A percentile compares a stretch with the other conserved stretches of the same genome.
Evolutionary conservation across 441 rosid species (phyloP).

Genomic region (Gossypium gossypioides): DNA sequence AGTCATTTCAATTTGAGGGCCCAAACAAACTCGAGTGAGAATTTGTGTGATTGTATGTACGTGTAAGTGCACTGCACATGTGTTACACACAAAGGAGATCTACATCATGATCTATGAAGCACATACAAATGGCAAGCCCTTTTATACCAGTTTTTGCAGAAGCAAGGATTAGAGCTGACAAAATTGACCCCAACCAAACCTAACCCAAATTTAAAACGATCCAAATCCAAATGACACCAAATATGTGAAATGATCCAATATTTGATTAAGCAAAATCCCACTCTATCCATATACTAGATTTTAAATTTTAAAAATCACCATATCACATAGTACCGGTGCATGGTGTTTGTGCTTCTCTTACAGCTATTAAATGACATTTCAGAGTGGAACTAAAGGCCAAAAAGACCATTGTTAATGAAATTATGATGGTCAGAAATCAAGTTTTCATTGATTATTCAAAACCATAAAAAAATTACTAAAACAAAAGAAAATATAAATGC

Average conservation of each 20-base stretch:
- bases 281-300: not conserved
- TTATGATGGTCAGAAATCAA: not conserved
- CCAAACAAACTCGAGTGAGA: too few relatives aligned
- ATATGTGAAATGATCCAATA: not conserved
- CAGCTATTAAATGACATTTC: not conserved
- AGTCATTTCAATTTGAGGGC: not conserved
- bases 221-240: not conserved
- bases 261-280: not conserved
- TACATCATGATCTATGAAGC: not conserved
- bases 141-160: not conserved
- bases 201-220: too few relatives aligned
- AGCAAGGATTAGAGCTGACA: too few relatives aligned
- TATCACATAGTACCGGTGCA: not conserved
- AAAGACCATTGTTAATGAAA: not conserved
- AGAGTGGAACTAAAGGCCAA: not conserved
- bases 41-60: too few relatives aligned
- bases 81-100: too few relatives aligned
- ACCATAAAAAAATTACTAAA: not conserved
- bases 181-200: too few relatives aligned
- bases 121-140: not conserved
- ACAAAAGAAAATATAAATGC: not conserved
- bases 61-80: too few relatives aligned
- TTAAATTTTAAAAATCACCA: not conserved
- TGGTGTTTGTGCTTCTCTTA: not conserved
- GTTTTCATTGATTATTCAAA: not conserved